phyloP scores from a whole-genome alignment of 306 rosid species.

The Dryas drummondii region DNA sequence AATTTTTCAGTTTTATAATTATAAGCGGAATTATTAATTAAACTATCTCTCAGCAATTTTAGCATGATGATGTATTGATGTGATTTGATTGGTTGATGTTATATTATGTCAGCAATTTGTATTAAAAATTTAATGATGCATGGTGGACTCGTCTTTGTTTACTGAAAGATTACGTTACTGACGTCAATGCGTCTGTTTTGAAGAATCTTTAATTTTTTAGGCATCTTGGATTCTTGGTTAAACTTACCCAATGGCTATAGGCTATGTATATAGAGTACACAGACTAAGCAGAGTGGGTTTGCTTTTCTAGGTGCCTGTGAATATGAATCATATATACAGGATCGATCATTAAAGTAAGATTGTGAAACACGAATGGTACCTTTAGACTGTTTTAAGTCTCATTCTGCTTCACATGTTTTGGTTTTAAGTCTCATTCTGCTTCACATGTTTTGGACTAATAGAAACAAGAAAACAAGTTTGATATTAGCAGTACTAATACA shows the following conservation, averaged over 20 bases:
- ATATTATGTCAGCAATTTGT: no score
- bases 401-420: background rate
- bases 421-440: background rate
- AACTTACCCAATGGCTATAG: background rate
- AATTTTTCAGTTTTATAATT: no score
- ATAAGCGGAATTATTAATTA: no score
- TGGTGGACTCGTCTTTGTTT: background rate
- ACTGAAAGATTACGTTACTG: background rate
- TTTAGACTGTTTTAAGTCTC: background rate
- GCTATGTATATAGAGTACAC: background rate
- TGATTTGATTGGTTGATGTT: no score
- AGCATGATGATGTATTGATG: background rate
- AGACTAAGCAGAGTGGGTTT: background rate
- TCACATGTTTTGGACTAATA: background rate
- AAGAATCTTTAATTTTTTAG: background rate
- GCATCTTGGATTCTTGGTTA: background rate
- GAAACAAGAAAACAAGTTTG: background rate
- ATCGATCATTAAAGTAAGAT: background rate
- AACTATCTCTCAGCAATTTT: no score
- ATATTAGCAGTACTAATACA: no score
- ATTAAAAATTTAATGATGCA: background rate
- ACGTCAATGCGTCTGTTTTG: background rate
- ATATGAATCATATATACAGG: background rate
- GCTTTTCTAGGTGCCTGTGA: background rate
- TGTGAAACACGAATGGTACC: background rate